phyloP scores from a whole-genome alignment of 2,329 filamentous ascomycete genomes.

The Trichoderma koningii region DNA sequence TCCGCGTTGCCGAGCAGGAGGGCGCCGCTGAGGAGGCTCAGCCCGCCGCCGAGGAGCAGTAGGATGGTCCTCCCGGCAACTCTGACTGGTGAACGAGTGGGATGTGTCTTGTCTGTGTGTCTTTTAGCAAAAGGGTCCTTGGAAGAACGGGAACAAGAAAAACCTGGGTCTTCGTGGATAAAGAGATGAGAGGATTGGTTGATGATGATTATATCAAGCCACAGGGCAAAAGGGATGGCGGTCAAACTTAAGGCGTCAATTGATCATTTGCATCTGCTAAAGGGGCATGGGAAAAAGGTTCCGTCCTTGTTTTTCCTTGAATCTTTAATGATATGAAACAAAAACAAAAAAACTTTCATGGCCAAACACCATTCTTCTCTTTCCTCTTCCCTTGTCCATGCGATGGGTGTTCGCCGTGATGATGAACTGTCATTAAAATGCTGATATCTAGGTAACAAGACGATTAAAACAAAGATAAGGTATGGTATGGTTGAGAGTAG shows the following conservation, averaged over 20 bases:
- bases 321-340: constrained; percentile 32
- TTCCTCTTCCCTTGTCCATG: not conserved
- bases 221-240: constrained; percentile 37
- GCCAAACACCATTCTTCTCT: not conserved
- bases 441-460: not conserved
- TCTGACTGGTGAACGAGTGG: constrained; percentile 31
- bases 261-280: constrained; percentile 47
- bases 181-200: not conserved
- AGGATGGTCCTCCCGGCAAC: constrained; percentile 29
- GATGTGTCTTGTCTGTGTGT: constrained; percentile 30
- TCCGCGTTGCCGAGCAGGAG: constrained; percentile 61
- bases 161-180: not conserved
- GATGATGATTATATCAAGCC: constrained; percentile 27
- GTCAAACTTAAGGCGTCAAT: constrained; percentile 46
- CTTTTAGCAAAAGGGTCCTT: constrained; percentile 28
- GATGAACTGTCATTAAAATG: not conserved
- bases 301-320: constrained; percentile 40
- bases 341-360: constrained; percentile 30
- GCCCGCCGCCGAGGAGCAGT: constrained; percentile 44
- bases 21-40: constrained; percentile 56
- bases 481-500: not conserved
- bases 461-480: not conserved
- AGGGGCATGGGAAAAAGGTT: constrained; percentile 41
- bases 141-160: constrained; percentile 15
- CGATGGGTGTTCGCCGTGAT: not conserved